Conservation (phyloP, 2,329 filamentous ascomycete genomes). For the Paecilomyces niveus region DNA sequence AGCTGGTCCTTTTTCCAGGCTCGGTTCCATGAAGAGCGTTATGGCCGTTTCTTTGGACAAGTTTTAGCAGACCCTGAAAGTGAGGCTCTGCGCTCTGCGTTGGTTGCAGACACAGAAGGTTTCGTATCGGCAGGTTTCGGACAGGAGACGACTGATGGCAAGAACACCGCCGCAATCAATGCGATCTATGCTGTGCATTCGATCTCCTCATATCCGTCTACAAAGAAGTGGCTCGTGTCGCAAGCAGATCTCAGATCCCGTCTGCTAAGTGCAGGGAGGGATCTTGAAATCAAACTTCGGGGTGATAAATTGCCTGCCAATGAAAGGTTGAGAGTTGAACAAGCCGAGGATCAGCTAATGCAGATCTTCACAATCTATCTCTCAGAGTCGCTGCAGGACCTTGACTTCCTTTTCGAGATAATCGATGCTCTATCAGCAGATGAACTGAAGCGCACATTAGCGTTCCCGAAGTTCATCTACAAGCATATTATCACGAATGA, state of each 20-base stretch:
- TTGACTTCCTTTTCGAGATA: slow-evolving; percentile 77
- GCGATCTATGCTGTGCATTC: slow-evolving; percentile 79
- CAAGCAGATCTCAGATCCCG: slow-evolving; percentile 52
- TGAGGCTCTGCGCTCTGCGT: slow-evolving; percentile 63
- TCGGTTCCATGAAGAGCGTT: slow-evolving; percentile 74
- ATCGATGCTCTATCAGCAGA: slow-evolving; percentile 78
- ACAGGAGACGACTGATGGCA: slow-evolving; percentile 58
- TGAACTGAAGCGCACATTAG: slow-evolving; percentile 69
- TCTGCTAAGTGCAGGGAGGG: slow-evolving; percentile 61
- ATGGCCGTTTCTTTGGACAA: slow-evolving; percentile 86
- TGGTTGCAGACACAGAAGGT: slow-evolving; percentile 64
- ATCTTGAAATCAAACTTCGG: slow-evolving; percentile 68
- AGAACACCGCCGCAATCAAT: slow-evolving; percentile 76
- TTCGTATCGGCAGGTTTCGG: slow-evolving; percentile 61
- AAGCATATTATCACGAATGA: slow-evolving; percentile 73
- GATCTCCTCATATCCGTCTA: slow-evolving; percentile 59
- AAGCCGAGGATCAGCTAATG: slow-evolving; percentile 84
- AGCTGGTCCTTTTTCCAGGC: slow-evolving; percentile 73
- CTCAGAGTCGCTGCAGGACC: slow-evolving; percentile 62
- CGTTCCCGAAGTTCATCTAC: slow-evolving; percentile 77
- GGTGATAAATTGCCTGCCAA: slow-evolving; percentile 61
- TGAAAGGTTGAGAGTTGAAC: slow-evolving; percentile 77
- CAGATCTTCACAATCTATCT: slow-evolving; percentile 76
- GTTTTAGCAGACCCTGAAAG: slow-evolving; percentile 71
- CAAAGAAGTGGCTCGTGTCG: slow-evolving; percentile 58